A percentile compares a stretch with the other conserved stretches of the same genome.
phyloP scores from a whole-genome alignment of 176 grass and related monocot genomes.

The Musa schizocarpa region DNA sequence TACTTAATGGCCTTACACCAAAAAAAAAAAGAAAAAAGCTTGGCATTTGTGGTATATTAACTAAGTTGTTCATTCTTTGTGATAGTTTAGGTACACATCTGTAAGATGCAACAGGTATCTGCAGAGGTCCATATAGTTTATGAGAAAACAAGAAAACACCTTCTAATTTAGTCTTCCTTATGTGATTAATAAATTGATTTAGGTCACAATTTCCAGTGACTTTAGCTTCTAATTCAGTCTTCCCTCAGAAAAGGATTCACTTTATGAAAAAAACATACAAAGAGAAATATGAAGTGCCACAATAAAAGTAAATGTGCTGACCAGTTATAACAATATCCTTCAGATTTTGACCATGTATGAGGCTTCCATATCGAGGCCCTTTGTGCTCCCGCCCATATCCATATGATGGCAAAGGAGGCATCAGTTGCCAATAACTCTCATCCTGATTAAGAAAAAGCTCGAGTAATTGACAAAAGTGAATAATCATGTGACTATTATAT shows the following conservation, averaged over 20 bases:
- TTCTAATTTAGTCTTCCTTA: too few relatives aligned
- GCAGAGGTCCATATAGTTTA: too few relatives aligned
- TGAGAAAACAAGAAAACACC: too few relatives aligned
- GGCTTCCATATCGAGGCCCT: slow-evolving; percentile 17
- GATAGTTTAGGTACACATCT: too few relatives aligned
- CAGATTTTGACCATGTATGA: slow-evolving; percentile 17
- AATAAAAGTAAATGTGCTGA: background rate
- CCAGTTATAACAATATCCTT: slow-evolving; percentile 16
- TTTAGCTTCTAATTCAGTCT: background rate
- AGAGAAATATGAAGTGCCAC: background rate
- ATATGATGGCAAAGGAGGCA: slow-evolving; percentile 20
- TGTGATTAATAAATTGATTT: too few relatives aligned
- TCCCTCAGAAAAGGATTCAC: background rate
- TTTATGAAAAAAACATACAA: background rate
- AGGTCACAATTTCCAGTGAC: background rate
- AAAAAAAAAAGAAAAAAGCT: too few relatives aligned
- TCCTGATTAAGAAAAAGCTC: background rate
- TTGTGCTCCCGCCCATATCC: slow-evolving; percentile 14
- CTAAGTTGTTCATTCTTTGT: too few relatives aligned
- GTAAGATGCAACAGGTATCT: too few relatives aligned
- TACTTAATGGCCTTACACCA: too few relatives aligned
- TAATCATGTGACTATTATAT: too few relatives aligned
- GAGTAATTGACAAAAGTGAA: background rate
- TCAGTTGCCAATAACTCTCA: slow-evolving; percentile 17
- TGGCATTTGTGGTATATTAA: too few relatives aligned